Percentiles rank a stretch among this genome's conserved stretches.
Conservation (phyloP, 345 rosid species). For the Reutealis trisperma region DNA sequence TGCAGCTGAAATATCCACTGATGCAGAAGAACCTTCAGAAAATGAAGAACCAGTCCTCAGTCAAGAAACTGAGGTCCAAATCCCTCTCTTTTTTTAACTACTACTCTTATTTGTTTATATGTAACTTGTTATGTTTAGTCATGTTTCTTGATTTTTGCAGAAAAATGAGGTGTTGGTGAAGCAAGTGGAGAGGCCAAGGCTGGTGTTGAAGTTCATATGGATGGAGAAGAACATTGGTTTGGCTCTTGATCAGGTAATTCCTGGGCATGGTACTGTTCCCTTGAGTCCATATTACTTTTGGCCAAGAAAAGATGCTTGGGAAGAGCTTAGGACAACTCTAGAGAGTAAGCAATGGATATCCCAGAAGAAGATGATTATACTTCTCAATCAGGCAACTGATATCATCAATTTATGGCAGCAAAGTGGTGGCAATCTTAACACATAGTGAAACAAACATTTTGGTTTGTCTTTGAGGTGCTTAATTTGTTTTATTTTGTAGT, state of each 20-base stretch:
- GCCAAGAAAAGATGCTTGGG: conserved; percentile 90
- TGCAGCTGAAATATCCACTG: conserved; percentile 33
- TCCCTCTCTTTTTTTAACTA: conserved; percentile 3
- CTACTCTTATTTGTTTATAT: background rate
- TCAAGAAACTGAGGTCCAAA: conserved; percentile 34
- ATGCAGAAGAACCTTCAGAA: background rate
- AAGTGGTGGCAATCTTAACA: conserved; percentile 65
- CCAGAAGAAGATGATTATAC: conserved; percentile 77
- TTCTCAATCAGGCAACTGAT: conserved; percentile 84
- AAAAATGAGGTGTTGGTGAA: conserved; percentile 40
- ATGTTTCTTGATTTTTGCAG: conserved; percentile 27
- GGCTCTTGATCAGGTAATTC: conserved; percentile 64
- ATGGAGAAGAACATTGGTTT: conserved; percentile 88
- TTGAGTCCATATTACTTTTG: conserved; percentile 78
- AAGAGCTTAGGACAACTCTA: conserved; percentile 69
- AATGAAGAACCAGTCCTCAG: conserved; percentile 8
- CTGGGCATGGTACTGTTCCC: conserved; percentile 75
- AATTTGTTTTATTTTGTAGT: no score
- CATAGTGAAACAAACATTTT: background rate
- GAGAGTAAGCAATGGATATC: conserved; percentile 83
- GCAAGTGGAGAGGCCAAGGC: conserved; percentile 56
- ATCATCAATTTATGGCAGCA: conserved; percentile 89
- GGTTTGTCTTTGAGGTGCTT: background rate
- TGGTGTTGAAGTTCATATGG: conserved; percentile 80
- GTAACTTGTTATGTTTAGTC: background rate